Evolutionary conservation across 331 rosid genomes (phyloP).

Genomic region (Acacia pycnantha): DNA sequence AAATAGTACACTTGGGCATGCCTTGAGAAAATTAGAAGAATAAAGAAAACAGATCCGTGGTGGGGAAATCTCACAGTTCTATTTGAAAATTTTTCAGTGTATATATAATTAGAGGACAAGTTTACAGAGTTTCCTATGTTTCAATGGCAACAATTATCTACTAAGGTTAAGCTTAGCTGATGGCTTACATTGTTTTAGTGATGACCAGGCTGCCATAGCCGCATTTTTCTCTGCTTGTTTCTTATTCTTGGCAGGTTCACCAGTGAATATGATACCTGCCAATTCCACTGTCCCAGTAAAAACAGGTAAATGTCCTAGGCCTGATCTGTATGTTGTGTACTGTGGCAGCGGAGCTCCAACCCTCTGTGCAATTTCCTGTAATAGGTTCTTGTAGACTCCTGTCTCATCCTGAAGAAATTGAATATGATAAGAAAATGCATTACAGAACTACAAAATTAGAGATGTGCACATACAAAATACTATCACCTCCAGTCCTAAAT

Average conservation of each 20-base stretch:
- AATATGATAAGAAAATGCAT: slow-evolving; percentile 20
- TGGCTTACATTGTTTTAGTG: slow-evolving; percentile 84
- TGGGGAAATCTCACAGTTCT: background rate
- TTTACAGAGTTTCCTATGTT: background rate
- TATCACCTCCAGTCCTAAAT: no score
- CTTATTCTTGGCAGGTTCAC: slow-evolving; percentile 95
- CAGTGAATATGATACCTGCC: slow-evolving; percentile 91
- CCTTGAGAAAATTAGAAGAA: slow-evolving; percentile 3
- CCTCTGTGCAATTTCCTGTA: slow-evolving; percentile 98
- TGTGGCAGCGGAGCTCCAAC: slow-evolving; percentile 98
- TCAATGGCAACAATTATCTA: slow-evolving; percentile 8
- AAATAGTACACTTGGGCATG: background rate
- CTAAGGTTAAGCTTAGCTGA: background rate
- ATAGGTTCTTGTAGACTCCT: slow-evolving; percentile 94
- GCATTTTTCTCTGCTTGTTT: slow-evolving; percentile 99
- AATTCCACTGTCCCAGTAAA: slow-evolving; percentile 93
- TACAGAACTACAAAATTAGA: background rate
- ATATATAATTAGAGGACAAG: background rate
- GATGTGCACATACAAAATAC: background rate
- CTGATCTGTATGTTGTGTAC: slow-evolving; percentile 93
- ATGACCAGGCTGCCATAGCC: slow-evolving; percentile 99
- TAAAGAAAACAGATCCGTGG: background rate
- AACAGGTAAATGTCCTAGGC: slow-evolving; percentile 93
- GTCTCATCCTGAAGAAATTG: slow-evolving; percentile 75
- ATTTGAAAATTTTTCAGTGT: background rate